phyloP scores from a whole-genome alignment of 441 rosid genomes.

The Pelargonium cotyledonis region DNA sequence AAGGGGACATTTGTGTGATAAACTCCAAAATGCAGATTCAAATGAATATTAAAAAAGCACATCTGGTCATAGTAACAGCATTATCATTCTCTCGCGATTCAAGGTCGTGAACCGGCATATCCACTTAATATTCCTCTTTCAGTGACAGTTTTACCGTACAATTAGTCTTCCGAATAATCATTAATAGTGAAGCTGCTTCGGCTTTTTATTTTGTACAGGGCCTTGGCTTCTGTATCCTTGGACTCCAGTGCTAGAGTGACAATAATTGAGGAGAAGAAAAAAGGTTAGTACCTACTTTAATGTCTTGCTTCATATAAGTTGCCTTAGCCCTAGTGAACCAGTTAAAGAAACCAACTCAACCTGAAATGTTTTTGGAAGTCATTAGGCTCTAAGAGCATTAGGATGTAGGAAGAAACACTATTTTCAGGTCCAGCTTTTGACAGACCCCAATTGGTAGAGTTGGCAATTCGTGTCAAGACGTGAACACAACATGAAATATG shows the following conservation, averaged over 20 bases:
- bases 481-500: too few species aligned
- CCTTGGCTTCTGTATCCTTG: constrained; percentile 72
- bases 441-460: too few species aligned
- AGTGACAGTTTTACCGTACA: neutral
- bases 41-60: neutral
- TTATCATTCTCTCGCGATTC: neutral
- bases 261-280: constrained; percentile 34
- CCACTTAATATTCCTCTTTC: neutral
- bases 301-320: constrained; percentile 2
- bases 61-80: neutral
- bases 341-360: neutral
- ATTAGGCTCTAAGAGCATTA: too few species aligned
- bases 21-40: neutral
- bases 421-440: too few species aligned
- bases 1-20: neutral
- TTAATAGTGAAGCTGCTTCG: constrained; percentile 17
- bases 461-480: too few species aligned
- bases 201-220: constrained; percentile 40
- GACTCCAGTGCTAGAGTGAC: constrained; percentile 93
- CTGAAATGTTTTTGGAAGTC: too few species aligned
- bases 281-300: constrained; percentile 26
- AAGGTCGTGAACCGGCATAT: neutral
- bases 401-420: too few species aligned
- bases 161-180: constrained; percentile 9
- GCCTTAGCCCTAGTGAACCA: neutral